phyloP scores from a whole-genome alignment of 768 basidiomycete species.

The Suillus paluster region DNA sequence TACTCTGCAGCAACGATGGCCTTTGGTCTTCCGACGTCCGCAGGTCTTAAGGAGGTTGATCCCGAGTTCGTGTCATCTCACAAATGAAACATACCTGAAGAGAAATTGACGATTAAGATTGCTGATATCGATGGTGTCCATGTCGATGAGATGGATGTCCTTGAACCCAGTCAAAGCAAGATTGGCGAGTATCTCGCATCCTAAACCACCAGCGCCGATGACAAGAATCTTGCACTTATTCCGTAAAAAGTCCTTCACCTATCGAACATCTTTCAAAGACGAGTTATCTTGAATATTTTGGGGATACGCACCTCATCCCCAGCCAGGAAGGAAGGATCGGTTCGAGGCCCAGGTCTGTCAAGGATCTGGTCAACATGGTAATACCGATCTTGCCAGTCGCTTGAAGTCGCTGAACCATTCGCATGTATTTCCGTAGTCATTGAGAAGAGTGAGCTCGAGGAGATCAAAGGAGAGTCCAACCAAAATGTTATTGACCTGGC shows the following conservation, averaged over 20 bases:
- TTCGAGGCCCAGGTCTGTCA: constrained; percentile 86
- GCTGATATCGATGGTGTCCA: constrained; percentile 99
- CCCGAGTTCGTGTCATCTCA: background rate
- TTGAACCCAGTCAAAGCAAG: constrained; percentile 96
- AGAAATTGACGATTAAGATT: constrained; percentile 98
- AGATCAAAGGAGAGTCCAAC: constrained; percentile 11
- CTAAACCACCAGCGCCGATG: constrained; percentile 96
- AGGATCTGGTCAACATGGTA: constrained; percentile 86
- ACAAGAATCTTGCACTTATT: constrained; percentile 90
- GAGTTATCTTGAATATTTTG: background rate
- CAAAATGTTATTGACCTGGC: constrained; percentile 2
- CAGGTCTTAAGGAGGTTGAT: constrained; percentile 53
- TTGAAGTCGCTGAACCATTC: constrained; percentile 41
- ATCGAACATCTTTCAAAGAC: constrained; percentile 8
- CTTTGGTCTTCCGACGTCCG: constrained; percentile 94
- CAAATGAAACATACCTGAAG: constrained; percentile 68
- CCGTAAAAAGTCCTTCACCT: constrained; percentile 90
- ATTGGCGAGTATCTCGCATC: constrained; percentile 97
- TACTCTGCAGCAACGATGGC: constrained; percentile 94
- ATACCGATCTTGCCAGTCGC: constrained; percentile 69
- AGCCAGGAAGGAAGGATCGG: constrained; percentile 80
- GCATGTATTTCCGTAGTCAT: constrained; percentile 29
- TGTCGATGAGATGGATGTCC: constrained; percentile 99
- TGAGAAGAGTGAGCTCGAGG: constrained; percentile 16
- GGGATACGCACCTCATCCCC: constrained; percentile 70